Base-by-base conservation (phyloP, 2,329 filamentous ascomycete genomes). In the Botrytis squamosa region DNA sequence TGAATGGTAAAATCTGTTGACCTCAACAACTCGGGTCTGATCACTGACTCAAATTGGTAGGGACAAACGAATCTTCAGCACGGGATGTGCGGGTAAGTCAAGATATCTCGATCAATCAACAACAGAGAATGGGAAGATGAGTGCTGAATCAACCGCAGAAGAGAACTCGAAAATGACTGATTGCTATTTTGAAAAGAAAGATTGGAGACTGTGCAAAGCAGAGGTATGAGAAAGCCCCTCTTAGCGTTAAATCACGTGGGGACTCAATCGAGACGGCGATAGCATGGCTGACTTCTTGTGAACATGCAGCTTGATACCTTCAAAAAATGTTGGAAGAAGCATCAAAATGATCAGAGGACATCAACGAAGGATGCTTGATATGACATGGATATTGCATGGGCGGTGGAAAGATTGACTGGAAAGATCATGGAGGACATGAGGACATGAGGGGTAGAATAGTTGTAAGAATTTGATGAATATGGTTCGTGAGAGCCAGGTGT, bases 21-120 rank as follows among this genome's bases (percentile, higher is more conserved):
- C 49, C 52, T 75, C 71, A 77, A 76, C 55, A 62, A 60, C 38
- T 74, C 44, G 49, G 29, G 44, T 73, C 71, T 70, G 72, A 75
- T 76, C 72, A 74, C 76, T 76, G 76, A 78, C 64, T 70, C 49
- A 69, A 73, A 67, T 52, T 59, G 78, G 74, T 81, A 98, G 95
- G 95, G 95, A 98, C 85, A 95, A 97, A 88, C 89, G 96, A 81
- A 98, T 98, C 83, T 97, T 94, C 85, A 97, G 94, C 85, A 98
- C 95, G 4, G 96, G 95, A 74, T 98, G 95, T 81, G 89, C 94
- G 83, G 91, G 95, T 97, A 84, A 81, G 85, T 79, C 33, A n/a
- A 69, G 40, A 29, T 25, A 33, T 12, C 16, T 57, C 52, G 5
- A 57, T 72, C 40, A 18, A 36, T 20, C 40, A 44, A 20, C 71